These are phyloP conservation scores for Pseudoscleropodium purum DNA, from an alignment of 225 moss, liverwort and hornwort genomes.

Conservation along the genomic window DNA sequence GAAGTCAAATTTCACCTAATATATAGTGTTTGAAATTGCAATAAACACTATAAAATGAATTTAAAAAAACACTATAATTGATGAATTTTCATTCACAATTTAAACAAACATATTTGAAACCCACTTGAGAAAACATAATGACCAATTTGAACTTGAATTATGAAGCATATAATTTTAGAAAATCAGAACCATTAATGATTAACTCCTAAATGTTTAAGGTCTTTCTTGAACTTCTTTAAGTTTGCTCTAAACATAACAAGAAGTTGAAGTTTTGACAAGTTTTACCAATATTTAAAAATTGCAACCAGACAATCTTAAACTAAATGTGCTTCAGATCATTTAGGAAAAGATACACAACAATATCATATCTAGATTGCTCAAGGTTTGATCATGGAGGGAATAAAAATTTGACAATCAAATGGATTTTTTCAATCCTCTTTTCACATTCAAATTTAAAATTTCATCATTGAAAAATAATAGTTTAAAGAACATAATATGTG, in stretches of 20 bases:
- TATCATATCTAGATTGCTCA: background rate
- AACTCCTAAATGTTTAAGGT: no score
- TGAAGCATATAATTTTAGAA: background rate
- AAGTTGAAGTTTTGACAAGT: background rate
- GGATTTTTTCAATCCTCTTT: no score
- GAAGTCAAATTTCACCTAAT: no score
- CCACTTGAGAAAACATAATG: no score
- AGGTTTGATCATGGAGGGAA: rapidly evolving
- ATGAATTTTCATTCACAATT: background rate
- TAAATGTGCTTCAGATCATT: background rate
- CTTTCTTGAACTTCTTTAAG: background rate
- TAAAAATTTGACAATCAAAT: background rate
- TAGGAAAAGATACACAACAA: background rate
- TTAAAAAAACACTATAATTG: background rate
- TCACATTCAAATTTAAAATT: background rate
- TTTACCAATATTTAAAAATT: background rate
- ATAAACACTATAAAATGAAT: background rate
- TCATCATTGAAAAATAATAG: background rate
- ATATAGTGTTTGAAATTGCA: background rate
- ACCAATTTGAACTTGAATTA: background rate
- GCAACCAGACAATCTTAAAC: rapidly evolving
- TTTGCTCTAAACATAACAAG: background rate
- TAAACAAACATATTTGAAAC: background rate
- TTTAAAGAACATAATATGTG: background rate
- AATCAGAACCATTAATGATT: rapidly evolving